Evolutionary conservation across 495 filamentous ascomycete genomes (phyloP).

Genomic region (Pseudevernia furfuracea): DNA sequence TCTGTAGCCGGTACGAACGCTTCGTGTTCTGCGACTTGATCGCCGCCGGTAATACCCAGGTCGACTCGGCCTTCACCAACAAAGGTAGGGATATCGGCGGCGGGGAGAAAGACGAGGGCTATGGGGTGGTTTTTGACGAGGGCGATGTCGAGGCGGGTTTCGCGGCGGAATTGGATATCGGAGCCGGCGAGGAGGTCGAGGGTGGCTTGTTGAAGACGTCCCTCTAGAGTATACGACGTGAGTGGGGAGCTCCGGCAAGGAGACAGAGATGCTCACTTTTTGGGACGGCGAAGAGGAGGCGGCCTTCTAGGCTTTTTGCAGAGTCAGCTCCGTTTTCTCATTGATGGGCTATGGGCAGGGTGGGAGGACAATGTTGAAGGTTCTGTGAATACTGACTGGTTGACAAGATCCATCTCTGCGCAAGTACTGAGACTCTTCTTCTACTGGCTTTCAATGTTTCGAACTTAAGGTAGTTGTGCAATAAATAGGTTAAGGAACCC

Average conservation of each 20-base stretch:
- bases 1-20: constrained; percentile 48
- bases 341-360: constrained; percentile 3
- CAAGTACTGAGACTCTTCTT: not conserved
- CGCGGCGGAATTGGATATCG: constrained; percentile 92
- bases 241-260: not conserved
- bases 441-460: not conserved
- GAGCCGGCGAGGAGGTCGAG: constrained; percentile 85
- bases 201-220: constrained; percentile 74
- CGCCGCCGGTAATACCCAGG: constrained; percentile 86
- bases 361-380: not conserved
- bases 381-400: constrained; percentile 55
- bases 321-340: constrained; percentile 2
- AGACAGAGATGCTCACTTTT: constrained; percentile 61
- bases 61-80: constrained; percentile 92
- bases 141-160: constrained; percentile 90
- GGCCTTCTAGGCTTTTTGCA: constrained; percentile 72
- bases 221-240: constrained; percentile 52
- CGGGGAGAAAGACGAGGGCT: constrained; percentile 93
- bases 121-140: constrained; percentile 92
- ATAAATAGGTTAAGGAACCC: not conserved
- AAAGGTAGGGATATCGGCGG: constrained; percentile 93
- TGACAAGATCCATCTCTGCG: constrained; percentile 67
- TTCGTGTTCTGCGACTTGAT: constrained; percentile 90
- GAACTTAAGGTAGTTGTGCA: too few relatives aligned
- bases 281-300: constrained; percentile 90